Evolutionary conservation across 495 filamentous ascomycete genomes (phyloP).

Genomic region (Hypoxylon cercidicola): DNA sequence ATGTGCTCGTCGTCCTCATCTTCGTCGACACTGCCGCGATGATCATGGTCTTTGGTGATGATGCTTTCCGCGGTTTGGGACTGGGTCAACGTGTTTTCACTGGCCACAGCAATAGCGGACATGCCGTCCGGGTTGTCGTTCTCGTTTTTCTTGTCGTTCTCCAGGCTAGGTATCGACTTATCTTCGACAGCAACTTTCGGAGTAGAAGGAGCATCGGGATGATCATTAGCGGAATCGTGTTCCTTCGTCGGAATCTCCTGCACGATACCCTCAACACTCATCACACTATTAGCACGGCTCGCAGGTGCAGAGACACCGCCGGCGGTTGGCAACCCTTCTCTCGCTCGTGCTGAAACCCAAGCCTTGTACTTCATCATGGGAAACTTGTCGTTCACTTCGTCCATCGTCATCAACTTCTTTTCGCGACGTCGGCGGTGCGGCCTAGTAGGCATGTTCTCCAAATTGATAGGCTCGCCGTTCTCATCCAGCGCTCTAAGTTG

Average conservation of each 20-base stretch:
- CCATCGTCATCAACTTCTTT: slow-evolving; percentile 98
- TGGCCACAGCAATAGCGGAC: not conserved
- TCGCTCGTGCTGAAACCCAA: slow-evolving; percentile 86
- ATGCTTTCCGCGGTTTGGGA: slow-evolving; percentile 28
- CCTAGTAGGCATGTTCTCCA: slow-evolving; percentile 77
- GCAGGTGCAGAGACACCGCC: slow-evolving; percentile 85
- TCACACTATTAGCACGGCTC: slow-evolving; percentile 74
- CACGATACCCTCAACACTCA: slow-evolving; percentile 66
- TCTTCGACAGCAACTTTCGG: slow-evolving; percentile 13
- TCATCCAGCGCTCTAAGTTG: slow-evolving; percentile 75
- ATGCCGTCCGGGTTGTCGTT: slow-evolving; percentile 11
- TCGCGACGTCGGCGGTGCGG: slow-evolving; percentile 85
- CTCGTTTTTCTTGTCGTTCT: not conserved
- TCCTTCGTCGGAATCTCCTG: slow-evolving; percentile 55
- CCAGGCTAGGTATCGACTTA: slow-evolving; percentile 13
- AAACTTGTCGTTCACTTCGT: slow-evolving; percentile 97
- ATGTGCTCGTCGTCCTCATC: slow-evolving; percentile 90
- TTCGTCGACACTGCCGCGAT: slow-evolving; percentile 57
- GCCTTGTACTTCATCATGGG: slow-evolving; percentile 95
- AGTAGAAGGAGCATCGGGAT: not conserved
- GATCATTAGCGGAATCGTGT: slow-evolving; percentile 35
- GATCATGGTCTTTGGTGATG: slow-evolving; percentile 31
- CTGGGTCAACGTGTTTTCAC: slow-evolving; percentile 24
- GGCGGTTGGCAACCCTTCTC: slow-evolving; percentile 82
- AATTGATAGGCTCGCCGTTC: slow-evolving; percentile 87